Conservation (phyloP, 352 stramenopile genomes). For the Pythium angustatum region DNA sequence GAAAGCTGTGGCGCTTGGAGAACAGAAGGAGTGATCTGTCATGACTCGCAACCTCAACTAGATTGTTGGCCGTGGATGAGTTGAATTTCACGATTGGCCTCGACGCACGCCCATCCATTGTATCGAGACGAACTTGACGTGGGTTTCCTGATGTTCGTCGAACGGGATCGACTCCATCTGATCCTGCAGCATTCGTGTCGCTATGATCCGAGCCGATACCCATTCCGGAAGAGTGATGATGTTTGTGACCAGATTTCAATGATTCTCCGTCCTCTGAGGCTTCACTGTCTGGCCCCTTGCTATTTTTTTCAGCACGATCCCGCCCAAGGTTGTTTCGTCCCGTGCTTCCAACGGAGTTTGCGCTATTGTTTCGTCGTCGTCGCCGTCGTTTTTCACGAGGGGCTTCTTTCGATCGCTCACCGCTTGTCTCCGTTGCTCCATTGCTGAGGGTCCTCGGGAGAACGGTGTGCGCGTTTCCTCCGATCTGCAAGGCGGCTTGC, state of each 20-base stretch:
- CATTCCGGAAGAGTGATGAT: not conserved
- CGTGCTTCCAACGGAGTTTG: conserved; percentile 10
- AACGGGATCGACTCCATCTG: not conserved
- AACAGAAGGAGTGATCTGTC: conserved; percentile 42
- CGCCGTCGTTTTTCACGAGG: conserved; percentile 10
- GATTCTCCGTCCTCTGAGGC: not conserved
- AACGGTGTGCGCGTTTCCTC: conserved; percentile 4
- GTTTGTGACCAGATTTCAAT: not conserved
- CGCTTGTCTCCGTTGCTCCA: not conserved
- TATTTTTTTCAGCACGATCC: not conserved
- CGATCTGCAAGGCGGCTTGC: not conserved
- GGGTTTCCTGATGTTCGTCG: conserved; percentile 18
- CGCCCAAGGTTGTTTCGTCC: conserved; percentile 5
- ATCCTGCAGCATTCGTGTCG: not conserved
- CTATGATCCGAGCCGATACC: not conserved
- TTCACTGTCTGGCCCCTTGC: conserved; percentile 4
- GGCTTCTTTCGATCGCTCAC: not conserved
- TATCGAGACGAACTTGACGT: conserved; percentile 2
- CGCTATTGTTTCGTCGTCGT: conserved; percentile 5
- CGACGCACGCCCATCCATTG: not conserved
- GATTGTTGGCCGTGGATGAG: not conserved
- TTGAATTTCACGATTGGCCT: conserved; percentile 1
- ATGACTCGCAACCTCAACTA: conserved; percentile 23
- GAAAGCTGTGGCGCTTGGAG: conserved; percentile 20
- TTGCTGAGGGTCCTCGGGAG: conserved; percentile 3